Conservation (phyloP, 345 rosid genomes). For the Garcia nutans region DNA sequence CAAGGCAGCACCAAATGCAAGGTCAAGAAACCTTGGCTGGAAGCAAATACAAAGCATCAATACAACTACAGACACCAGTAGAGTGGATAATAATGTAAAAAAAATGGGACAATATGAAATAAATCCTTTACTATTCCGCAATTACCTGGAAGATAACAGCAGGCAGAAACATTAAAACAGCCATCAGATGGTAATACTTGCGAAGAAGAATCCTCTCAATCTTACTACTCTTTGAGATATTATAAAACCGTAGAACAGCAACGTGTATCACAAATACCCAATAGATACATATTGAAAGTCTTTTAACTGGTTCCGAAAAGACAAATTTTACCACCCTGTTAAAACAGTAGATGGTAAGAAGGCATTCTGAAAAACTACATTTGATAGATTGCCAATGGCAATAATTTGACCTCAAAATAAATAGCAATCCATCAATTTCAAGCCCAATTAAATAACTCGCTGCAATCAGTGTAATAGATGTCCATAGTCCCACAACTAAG, state of each 20-base stretch:
- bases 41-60: constrained; percentile 24
- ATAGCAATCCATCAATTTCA: background rate
- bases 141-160: constrained; percentile 94
- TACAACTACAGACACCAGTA: constrained; percentile 1
- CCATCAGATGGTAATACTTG: constrained; percentile 94
- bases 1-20: constrained; percentile 95
- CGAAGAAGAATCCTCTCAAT: constrained; percentile 95
- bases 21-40: constrained; percentile 93
- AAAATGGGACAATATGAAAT: constrained; percentile 1
- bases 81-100: no score
- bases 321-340: constrained; percentile 75
- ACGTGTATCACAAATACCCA: constrained; percentile 70
- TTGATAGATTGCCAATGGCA: background rate
- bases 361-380: constrained; percentile 2
- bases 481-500: background rate
- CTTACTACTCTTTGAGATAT: constrained; percentile 81
- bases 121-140: constrained; percentile 12
- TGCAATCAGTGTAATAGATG: background rate
- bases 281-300: constrained; percentile 72
- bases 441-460: background rate
- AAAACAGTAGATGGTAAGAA: constrained; percentile 17
- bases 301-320: constrained; percentile 71
- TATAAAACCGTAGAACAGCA: constrained; percentile 71
- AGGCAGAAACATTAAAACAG: constrained; percentile 91
- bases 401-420: background rate